Base-by-base conservation (phyloP, 2,329 filamentous ascomycete genomes). In the Monilinia fructigena region DNA sequence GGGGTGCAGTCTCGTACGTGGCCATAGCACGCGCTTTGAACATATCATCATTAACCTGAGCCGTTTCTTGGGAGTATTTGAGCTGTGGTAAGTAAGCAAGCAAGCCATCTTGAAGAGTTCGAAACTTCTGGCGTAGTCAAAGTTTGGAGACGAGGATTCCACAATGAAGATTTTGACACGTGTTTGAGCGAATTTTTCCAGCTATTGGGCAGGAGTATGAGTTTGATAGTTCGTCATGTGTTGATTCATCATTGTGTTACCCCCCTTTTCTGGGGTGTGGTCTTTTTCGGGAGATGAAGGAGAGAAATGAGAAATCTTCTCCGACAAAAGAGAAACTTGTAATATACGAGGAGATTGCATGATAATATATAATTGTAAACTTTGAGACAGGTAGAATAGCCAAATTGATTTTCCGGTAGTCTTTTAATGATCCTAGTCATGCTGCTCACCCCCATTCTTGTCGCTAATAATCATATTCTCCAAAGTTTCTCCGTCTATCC, bases 111-210 rank as follows among this genome's bases (percentile, higher is more conserved):
- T 58, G 28, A 16, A 50, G 28, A 59, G 53, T 58, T 54, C 61
- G 52, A 23, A 26, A 20, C 38, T 26, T n/a, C n/a, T 45, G 52
- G 40, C 52, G 42, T 26, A n/a, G 53, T 59, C 28, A 59, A 65
- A 65, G 62, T 65, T 42, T 65, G 62, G 62, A 65, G 52, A 65
- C 62, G 62, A 65, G n/a, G 26, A 40, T 16, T 65, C 42, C 45
- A 58, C 28, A 16, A 45, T 16, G 31, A 38, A n/a, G 31, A 56
- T 65, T 35, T 28, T 31, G 62, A 65, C 62, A 65, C 62, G 62
- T 65, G 62, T 59, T 59, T 65, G 31, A 50, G 16, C 11, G 31
- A 40, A 59, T 23, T 56, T 55, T 48, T 65, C 42, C 62, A 59
- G 53, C 31, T 56, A n/a, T 38, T 18, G 38, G 20, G 18, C 28